Base-by-base conservation (phyloP, 2,329 filamentous ascomycete species). In the Calycina marina region DNA sequence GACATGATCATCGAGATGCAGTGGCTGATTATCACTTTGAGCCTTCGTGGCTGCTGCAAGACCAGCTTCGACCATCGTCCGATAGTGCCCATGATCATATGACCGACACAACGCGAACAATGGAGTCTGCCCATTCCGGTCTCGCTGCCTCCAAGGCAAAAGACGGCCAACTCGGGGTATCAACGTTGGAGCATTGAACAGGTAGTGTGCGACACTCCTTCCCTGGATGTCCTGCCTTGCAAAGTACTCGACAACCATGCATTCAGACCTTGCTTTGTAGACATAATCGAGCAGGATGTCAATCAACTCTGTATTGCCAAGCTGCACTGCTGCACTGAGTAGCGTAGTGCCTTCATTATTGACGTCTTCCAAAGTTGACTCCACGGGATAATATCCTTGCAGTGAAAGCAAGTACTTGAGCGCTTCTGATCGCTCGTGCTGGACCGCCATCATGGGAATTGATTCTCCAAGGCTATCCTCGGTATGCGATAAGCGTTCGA, bases 91-190 rank as follows among this genome's bases (percentile, higher is more conserved):
- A 54, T 98, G 85, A 50, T 98, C 90, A 50, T 98, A 98, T 0
- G 85, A 96, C 45, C 90, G 74, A 54, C 86, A 96, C 1, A 96
- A 64, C 2, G 90, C 90, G 53, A 98, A 96, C 6, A 98, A 61
- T 2, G 90, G 92, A n/a, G 92, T 98, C 56, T 96, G 90, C 0
- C 90, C 90, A 50, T 96, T 94, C 53, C 85, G 92, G 56, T 98
- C 90, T 44, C 78, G 84, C 54, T 92, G 73, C 36, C 74, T 71
- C 90, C 90, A 98, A 6, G 84, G 81, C 32, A 98, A 62, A 42
- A 88, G 58, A 38, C 69, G 66, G 2, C 85, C 86, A 38, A 96
- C 77, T 34, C 69, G 67, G 27, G 64, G 60, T 43, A 98, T 90
- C 13, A 98, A 62, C 32, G 70, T 66, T 2, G 90, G 90, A 6